Evolutionary conservation across 179 eudicot species (phyloP).

Genomic region (Dionaea muscipula): DNA sequence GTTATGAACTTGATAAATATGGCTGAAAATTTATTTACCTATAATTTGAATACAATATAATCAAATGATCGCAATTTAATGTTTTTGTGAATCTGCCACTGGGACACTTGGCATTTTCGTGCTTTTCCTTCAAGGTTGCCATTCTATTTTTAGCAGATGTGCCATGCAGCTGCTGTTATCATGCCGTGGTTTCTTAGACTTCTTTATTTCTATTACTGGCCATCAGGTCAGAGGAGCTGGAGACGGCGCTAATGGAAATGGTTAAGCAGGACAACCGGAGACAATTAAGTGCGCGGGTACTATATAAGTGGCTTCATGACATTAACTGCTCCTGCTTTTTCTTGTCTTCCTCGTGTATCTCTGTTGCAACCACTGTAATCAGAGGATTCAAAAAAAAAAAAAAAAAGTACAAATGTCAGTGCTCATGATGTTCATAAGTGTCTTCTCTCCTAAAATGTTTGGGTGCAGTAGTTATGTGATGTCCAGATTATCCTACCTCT

Average conservation of each 20-base stretch:
- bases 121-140: too few species aligned
- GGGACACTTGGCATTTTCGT: too few species aligned
- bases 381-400: background rate
- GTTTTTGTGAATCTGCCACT: too few species aligned
- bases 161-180: too few species aligned
- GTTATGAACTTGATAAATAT: too few species aligned
- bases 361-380: too few species aligned
- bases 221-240: constrained; percentile 89
- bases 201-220: background rate
- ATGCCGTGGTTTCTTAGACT: too few species aligned
- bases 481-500: background rate
- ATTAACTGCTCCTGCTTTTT: background rate
- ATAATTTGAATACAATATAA: too few species aligned
- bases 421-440: background rate
- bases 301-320: constrained; percentile 3
- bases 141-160: too few species aligned
- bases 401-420: background rate
- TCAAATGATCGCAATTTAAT: too few species aligned
- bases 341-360: background rate
- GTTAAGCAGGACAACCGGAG: constrained; percentile 96
- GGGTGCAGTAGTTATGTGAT: background rate
- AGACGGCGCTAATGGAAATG: constrained; percentile 95
- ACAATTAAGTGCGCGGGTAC: constrained; percentile 78
- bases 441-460: background rate
- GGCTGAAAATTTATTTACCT: too few species aligned